A percentile compares a stretch with the other conserved stretches of the same genome.
phyloP scores from a whole-genome alignment of 2,329 filamentous ascomycete species.

The Claviceps arundinis region DNA sequence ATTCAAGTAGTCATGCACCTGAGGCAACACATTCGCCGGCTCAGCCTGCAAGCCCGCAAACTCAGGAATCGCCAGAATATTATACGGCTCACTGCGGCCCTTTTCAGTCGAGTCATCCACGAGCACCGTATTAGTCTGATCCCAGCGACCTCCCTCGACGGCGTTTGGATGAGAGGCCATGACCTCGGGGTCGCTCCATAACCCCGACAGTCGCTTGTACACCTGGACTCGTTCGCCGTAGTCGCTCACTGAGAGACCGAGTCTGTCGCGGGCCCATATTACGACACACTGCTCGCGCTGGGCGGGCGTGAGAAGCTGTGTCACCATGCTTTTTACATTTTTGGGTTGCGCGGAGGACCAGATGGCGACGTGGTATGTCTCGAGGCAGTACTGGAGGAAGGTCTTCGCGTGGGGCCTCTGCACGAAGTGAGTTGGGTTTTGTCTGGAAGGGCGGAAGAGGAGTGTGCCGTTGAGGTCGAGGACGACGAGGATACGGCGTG shows the following conservation, averaged over 20 bases:
- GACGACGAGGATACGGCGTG: conserved; percentile 62
- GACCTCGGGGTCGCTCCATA: conserved; percentile 50
- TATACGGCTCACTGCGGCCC: conserved; percentile 69
- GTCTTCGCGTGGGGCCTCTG: conserved; percentile 51
- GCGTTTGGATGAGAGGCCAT: conserved; percentile 30
- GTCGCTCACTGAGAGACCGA: conserved; percentile 51
- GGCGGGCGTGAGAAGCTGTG: conserved; percentile 43
- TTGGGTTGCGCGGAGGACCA: conserved; percentile 75
- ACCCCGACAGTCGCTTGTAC: conserved; percentile 66
- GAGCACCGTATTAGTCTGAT: conserved; percentile 76
- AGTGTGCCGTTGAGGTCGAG: conserved; percentile 92
- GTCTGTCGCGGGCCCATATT: conserved; percentile 65
- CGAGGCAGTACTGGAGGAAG: conserved; percentile 64
- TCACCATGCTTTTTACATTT: conserved; percentile 60
- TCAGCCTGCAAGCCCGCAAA: conserved; percentile 42
- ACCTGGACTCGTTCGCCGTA: conserved; percentile 65
- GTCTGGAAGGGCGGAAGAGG: conserved; percentile 51
- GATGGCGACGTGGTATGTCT: conserved; percentile 66
- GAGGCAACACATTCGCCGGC: conserved; percentile 32
- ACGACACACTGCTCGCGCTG: conserved; percentile 47
- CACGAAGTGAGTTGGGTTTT: conserved; percentile 38
- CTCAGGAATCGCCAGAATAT: conserved; percentile 69
- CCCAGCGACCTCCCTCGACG: conserved; percentile 40
- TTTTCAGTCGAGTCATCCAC: conserved; percentile 80
- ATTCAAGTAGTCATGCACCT: conserved; percentile 51